Base-by-base conservation (phyloP, 2,329 filamentous ascomycete species). In the Thielaviopsis populi region DNA sequence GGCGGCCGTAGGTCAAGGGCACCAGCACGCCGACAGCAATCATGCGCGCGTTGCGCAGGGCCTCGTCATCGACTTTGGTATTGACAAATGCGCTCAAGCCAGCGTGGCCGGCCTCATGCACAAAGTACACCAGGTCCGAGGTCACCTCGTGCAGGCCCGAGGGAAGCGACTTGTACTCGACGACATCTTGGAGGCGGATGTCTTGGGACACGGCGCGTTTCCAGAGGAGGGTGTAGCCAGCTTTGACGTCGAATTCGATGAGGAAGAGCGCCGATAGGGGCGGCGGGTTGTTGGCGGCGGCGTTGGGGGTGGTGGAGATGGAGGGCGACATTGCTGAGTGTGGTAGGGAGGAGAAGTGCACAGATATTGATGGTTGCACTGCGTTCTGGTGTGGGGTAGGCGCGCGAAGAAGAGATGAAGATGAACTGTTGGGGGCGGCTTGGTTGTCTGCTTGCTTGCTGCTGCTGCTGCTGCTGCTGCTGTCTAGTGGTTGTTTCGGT, bases 151-250 rank as follows among this genome's bases (percentile, higher is more conserved):
- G 94, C 60, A 96, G 75, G 27, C 94, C 94, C 0, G 92, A 97
- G 1, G 94, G 94, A 58, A 99, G 80, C 67, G 90, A 95, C 75
- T 96, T 97, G 81, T 91, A 99, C 75, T 99, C 94, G 70, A 96
- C 90, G 27, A 88, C 84, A 63, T 90, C 90, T 69, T 95, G 89
- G 59, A 97, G 81, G 74, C 82, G 79, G 75, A 92, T 80, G 59
- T 83, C 85, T 15, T 84, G 79, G 0, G 83, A 75, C 13, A 86
- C 83, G 22, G 65, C 61, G 68, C 83, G 84, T 74, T 95, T 90
- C 94, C 94, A 97, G 42, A 84, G 83, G 71, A 97, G 87, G 56
- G 90, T 95, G 75, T 86, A 95, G 77, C 91, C 91, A 70, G 90
- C 87, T 74, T 91, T 94, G 76, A 92, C 87, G 75, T 96, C 91